phyloP scores from a whole-genome alignment of 2,329 filamentous ascomycete species.

The Emmonsiellopsis sp. region DNA sequence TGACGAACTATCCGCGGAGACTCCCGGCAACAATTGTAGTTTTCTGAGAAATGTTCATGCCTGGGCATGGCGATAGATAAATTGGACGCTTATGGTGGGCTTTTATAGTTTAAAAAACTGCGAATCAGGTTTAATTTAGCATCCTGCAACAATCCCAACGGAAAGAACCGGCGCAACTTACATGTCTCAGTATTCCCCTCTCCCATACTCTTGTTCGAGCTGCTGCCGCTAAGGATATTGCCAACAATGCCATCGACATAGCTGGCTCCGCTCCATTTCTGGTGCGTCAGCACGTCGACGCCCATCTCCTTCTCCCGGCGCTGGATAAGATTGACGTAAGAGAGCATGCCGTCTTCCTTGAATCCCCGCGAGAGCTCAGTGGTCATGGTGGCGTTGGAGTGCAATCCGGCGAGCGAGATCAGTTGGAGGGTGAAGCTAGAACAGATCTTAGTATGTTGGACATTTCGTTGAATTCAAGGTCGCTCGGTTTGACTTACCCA shows the following conservation, averaged over 20 bases:
- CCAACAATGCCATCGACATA: slow-evolving; percentile 87
- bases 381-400: slow-evolving; percentile 53
- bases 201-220: slow-evolving; percentile 85
- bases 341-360: slow-evolving; percentile 88
- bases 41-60: too few relatives aligned
- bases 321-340: slow-evolving; percentile 93
- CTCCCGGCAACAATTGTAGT: too few relatives aligned
- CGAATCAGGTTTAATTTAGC: too few relatives aligned
- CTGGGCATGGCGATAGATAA: too few relatives aligned
- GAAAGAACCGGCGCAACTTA: slow-evolving; percentile 9
- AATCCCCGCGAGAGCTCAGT: slow-evolving; percentile 72
- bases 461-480: not conserved
- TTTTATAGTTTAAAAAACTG: too few relatives aligned
- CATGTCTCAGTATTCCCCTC: slow-evolving; percentile 75
- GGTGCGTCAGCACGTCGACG: slow-evolving; percentile 88
- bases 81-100: too few relatives aligned
- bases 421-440: slow-evolving; percentile 53
- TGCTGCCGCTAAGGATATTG: slow-evolving; percentile 83
- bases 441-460: slow-evolving; percentile 34
- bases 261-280: slow-evolving; percentile 63
- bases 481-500: slow-evolving; percentile 53
- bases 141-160: too few relatives aligned
- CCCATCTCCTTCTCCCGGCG: slow-evolving; percentile 79
- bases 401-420: slow-evolving; percentile 55
- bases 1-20: too few relatives aligned